phyloP scores from a whole-genome alignment of 805 yeast species.

The Hanseniaspora hatyaiensis region DNA sequence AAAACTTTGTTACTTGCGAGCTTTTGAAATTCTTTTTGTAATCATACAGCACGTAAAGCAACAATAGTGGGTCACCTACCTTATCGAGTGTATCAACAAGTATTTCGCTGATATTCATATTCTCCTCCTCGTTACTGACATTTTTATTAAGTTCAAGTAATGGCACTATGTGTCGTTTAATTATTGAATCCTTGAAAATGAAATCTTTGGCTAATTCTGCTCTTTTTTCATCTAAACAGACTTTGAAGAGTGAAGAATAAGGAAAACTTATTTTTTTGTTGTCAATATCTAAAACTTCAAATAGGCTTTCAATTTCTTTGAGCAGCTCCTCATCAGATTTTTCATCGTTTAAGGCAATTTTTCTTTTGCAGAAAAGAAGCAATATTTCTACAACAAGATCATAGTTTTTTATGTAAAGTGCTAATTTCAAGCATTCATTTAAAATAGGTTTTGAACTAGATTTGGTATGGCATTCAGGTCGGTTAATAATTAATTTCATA shows the following conservation, averaged over 20 bases:
- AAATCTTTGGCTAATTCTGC: constrained; percentile 51
- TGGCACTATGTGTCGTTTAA: constrained; percentile 49
- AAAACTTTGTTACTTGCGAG: constrained; percentile 58
- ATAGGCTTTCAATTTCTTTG: constrained; percentile 36
- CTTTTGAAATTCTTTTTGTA: constrained; percentile 43
- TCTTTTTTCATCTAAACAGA: constrained; percentile 77
- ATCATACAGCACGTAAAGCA: constrained; percentile 41
- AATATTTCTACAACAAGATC: constrained; percentile 41
- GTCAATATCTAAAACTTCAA: constrained; percentile 21
- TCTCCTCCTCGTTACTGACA: constrained; percentile 44
- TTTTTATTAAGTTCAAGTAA: constrained; percentile 62
- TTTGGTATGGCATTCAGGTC: constrained; percentile 15
- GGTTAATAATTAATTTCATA: constrained; percentile 37
- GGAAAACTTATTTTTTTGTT: constrained; percentile 34
- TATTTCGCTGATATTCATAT: constrained; percentile 42
- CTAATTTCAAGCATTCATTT: constrained; percentile 49
- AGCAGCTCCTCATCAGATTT: constrained; percentile 51
- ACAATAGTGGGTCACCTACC: constrained; percentile 13
- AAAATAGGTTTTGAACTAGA: constrained; percentile 44
- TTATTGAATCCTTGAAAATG: constrained; percentile 50
- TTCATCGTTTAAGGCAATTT: constrained; percentile 45
- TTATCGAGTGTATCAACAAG: constrained; percentile 42
- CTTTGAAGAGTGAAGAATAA: constrained; percentile 46
- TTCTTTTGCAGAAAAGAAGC: constrained; percentile 68
- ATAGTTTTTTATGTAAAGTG: constrained; percentile 37